phyloP scores from a whole-genome alignment of 441 rosid species.

The Populus trichocarpa region DNA sequence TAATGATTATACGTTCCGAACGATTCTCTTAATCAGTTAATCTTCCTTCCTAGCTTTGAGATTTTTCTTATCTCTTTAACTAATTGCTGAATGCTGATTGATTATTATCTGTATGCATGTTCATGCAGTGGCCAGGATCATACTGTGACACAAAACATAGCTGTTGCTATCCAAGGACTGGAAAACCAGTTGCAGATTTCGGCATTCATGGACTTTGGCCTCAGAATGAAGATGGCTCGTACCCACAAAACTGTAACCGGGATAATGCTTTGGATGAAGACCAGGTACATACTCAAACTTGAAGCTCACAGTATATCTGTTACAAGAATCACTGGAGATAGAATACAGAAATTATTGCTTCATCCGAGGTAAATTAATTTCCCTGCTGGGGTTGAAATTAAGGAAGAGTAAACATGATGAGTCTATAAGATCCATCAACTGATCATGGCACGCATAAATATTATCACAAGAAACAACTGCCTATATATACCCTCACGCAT shows the following conservation, averaged over 20 bases:
- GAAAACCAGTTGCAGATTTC: constrained; percentile 83
- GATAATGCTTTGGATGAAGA: constrained; percentile 44
- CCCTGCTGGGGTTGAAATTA: too few relatives aligned
- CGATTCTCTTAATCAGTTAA: not conserved
- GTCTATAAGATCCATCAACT: too few relatives aligned
- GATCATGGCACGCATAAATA: not conserved
- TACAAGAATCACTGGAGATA: not conserved
- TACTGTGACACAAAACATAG: constrained; percentile 65
- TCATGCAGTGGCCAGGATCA: constrained; percentile 84
- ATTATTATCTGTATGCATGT: not conserved
- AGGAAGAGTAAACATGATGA: too few relatives aligned
- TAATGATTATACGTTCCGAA: not conserved
- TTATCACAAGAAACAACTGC: too few relatives aligned
- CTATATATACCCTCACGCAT: not conserved
- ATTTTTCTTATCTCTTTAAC: not conserved
- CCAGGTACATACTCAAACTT: constrained; percentile 38
- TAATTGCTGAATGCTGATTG: not conserved
- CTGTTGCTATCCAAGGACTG: constrained; percentile 81
- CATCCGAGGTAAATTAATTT: too few relatives aligned
- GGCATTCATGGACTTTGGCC: constrained; percentile 97
- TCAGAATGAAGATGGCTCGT: constrained; percentile 65
- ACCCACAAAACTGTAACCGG: constrained; percentile 72
- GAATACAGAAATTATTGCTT: too few relatives aligned
- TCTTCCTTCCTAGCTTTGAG: not conserved
- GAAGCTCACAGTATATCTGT: not conserved